Base-by-base conservation (phyloP, 352 stramenopile genomes). In the Globisporangium carolinianum region DNA sequence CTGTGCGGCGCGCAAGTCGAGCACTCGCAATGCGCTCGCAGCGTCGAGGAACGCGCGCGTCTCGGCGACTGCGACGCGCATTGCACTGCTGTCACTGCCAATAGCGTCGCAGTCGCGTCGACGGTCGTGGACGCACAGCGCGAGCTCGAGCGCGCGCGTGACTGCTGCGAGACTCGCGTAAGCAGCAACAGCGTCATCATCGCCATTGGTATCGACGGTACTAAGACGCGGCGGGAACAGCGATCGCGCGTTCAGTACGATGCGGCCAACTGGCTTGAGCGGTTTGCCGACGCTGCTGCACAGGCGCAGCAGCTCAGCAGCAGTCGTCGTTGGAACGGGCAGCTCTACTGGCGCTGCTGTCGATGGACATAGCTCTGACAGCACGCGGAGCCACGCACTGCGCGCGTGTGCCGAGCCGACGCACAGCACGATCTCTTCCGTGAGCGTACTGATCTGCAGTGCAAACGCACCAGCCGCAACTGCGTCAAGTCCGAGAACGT, bases 381-480 rank as follows among this genome's bases (percentile, higher is more conserved):
- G 59, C 15, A 82, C 76, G 45, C 72, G 73, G 35, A 92, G 65
- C 82, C 82, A 92, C 15, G 76, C 65, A 58, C 82, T 75, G 18
- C 79, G 78, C 15, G 79, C 73, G 12, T 80, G 79, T 42, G 73
- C 69, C 10, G 74, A 86, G 17, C 70, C 67, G 15, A 90, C 72
- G 51, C 78, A 90, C n/a, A 92, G 55, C 15, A 88, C 67, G 47
- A 90, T 84, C 63, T 92, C 76, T 51, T 92, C 79, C 0, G 76
- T 76, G 51, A 92, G 83, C 15, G 75, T 90, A 46, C 71, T 86
- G 57, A 92, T 79, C 57, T 88, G 72, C 11, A 92, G 61, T 15
- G 71, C 78, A 62, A 79, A 92, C 48, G 67, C 75, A 47, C 42
- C 15, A 11, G 12, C 12, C n/a, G 42, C 42, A 47, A 3, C 24